Conservation (phyloP, 805 yeast species). For the Hanseniaspora hatyaiensis region DNA sequence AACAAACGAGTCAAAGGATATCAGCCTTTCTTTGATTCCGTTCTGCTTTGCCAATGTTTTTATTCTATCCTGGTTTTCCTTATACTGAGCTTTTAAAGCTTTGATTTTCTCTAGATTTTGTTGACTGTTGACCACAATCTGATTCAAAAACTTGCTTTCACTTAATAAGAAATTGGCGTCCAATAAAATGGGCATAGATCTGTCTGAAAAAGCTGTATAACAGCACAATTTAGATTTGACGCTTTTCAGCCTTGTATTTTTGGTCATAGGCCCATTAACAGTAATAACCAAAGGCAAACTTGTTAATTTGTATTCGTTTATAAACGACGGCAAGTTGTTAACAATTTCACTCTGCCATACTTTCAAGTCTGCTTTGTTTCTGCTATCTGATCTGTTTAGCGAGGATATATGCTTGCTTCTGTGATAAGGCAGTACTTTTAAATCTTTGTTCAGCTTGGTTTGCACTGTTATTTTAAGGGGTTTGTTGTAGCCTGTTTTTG, state of each 20-base stretch:
- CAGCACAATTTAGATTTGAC: not conserved
- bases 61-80: not conserved
- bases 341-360: slow-evolving; percentile 3
- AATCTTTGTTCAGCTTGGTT: slow-evolving; percentile 7
- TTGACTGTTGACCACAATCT: slow-evolving; percentile 3
- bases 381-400: not conserved
- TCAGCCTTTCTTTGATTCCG: not conserved
- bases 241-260: not conserved
- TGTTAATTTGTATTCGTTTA: not conserved
- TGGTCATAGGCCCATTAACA: not conserved
- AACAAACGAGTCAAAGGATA: slow-evolving; percentile 11
- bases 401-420: slow-evolving; percentile 1
- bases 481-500: too few relatives aligned
- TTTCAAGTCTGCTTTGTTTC: slow-evolving; percentile 6
- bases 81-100: not conserved
- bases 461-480: not conserved
- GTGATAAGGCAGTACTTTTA: slow-evolving; percentile 8
- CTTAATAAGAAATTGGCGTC: not conserved
- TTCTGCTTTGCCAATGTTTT: not conserved
- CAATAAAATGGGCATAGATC: slow-evolving; percentile 11
- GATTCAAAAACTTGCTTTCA: slow-evolving; percentile 2
- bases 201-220: slow-evolving; percentile 2
- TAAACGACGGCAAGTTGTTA: not conserved
- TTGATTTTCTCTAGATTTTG: not conserved
- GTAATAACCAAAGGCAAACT: not conserved